A percentile compares a stretch with the other conserved stretches of the same genome.
These are phyloP conservation scores for Ophiosphaerella korrae DNA, from an alignment of 2,329 filamentous ascomycete genomes.

Conservation along the genomic window DNA sequence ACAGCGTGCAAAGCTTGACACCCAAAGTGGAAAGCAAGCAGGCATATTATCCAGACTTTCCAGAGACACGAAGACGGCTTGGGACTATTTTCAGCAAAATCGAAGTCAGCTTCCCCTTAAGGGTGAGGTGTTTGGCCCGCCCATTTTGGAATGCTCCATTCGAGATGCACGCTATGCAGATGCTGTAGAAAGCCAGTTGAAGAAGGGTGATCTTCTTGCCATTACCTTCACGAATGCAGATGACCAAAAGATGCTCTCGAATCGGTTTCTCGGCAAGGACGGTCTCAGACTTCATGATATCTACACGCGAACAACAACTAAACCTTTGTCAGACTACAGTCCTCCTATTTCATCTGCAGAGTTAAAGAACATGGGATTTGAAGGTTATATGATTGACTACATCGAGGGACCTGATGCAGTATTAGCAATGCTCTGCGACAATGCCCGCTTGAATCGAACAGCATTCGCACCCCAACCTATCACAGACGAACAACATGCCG, in stretches of 20 bases:
- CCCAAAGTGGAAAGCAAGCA: conserved; percentile 49
- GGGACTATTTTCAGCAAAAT: conserved; percentile 82
- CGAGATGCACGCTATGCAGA: conserved; percentile 71
- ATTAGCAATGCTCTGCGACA: conserved; percentile 83
- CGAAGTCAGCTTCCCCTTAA: conserved; percentile 64
- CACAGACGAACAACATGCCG: conserved; percentile 69
- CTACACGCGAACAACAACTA: conserved; percentile 68
- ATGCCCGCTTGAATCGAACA: conserved; percentile 69
- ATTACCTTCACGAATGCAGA: conserved; percentile 77
- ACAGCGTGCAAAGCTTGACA: conserved; percentile 28
- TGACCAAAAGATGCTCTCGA: conserved; percentile 76
- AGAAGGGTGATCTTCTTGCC: conserved; percentile 58
- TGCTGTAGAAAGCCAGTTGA: conserved; percentile 63
- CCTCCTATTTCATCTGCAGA: conserved; percentile 62
- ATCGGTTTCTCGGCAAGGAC: conserved; percentile 61
- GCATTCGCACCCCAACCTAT: conserved; percentile 69
- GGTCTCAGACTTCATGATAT: conserved; percentile 70
- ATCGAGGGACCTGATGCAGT: conserved; percentile 82
- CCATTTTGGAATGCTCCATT: conserved; percentile 78
- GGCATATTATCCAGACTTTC: conserved; percentile 67
- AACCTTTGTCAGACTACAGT: conserved; percentile 60
- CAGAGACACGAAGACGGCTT: conserved; percentile 70
- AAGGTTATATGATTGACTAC: conserved; percentile 79
- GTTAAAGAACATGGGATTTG: conserved; percentile 67
- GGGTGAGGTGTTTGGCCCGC: conserved; percentile 78